Conservation (phyloP, 192 early-diverging fungal genomes). For the Diversispora epigaea region DNA sequence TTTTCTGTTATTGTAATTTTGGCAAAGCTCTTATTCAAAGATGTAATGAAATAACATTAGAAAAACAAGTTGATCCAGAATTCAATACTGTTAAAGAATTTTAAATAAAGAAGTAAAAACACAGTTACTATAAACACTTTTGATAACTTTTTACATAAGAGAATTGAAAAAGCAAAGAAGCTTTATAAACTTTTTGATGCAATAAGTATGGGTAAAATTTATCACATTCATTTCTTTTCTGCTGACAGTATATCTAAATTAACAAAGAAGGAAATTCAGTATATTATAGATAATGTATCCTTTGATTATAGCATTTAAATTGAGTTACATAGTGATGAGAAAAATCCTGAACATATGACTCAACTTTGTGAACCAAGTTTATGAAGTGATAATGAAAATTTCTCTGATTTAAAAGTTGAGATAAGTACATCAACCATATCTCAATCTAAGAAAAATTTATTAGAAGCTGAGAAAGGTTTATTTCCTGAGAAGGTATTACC, state of each 20-base stretch:
- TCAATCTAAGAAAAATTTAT: too few species aligned
- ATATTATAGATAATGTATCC: background rate
- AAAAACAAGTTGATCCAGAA: conserved; percentile 29
- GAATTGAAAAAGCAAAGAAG: background rate
- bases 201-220: conserved; percentile 23
- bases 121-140: conserved; percentile 18
- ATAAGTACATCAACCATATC: too few species aligned
- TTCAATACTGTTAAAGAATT: background rate
- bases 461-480: too few species aligned
- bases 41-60: conserved; percentile 12
- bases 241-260: conserved; percentile 11
- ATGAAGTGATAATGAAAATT: conserved; percentile 1
- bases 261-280: background rate
- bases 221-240: conserved; percentile 9
- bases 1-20: background rate
- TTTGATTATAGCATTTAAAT: conserved; percentile 15
- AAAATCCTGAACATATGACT: background rate
- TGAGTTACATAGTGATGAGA: background rate
- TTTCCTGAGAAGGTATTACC: too few species aligned
- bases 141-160: conserved; percentile 6
- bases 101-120: conserved; percentile 23
- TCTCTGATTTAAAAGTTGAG: too few species aligned
- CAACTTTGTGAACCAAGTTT: background rate
- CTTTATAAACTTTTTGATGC: conserved; percentile 1
- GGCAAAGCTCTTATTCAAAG: conserved; percentile 22